Conservation (phyloP, 2,329 filamentous ascomycete genomes). For the Aspergillus flavus region DNA sequence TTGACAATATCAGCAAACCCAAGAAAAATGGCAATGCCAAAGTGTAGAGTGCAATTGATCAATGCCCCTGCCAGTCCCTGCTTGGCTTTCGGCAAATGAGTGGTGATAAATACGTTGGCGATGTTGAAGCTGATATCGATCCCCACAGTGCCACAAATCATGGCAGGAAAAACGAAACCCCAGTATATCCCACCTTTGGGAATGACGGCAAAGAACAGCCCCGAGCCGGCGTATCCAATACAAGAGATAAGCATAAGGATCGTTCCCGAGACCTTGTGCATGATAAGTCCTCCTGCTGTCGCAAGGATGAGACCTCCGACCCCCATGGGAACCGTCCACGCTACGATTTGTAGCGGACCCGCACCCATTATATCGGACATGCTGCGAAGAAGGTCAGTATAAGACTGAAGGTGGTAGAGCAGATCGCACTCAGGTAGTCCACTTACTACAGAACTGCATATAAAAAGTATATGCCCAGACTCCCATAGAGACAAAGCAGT, state of each 20-base stretch:
- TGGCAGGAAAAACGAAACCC: slow-evolving; percentile 70
- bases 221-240: slow-evolving; percentile 60
- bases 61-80: slow-evolving; percentile 74
- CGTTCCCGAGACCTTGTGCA: slow-evolving; percentile 67
- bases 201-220: slow-evolving; percentile 66
- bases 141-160: slow-evolving; percentile 67
- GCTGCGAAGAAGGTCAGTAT: slow-evolving; percentile 38
- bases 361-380: slow-evolving; percentile 63
- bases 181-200: slow-evolving; percentile 65
- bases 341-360: slow-evolving; percentile 64
- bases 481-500: slow-evolving; percentile 69
- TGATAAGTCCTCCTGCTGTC: slow-evolving; percentile 64
- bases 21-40: slow-evolving; percentile 72
- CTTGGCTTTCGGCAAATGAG: slow-evolving; percentile 64
- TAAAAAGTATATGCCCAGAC: slow-evolving; percentile 68
- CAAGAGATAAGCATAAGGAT: slow-evolving; percentile 65
- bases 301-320: slow-evolving; percentile 69
- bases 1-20: slow-evolving; percentile 68
- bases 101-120: slow-evolving; percentile 76
- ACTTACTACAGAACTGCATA: slow-evolving; percentile 70
- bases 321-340: slow-evolving; percentile 70
- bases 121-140: slow-evolving; percentile 77
- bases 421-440: too few species aligned
- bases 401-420: not conserved
- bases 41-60: slow-evolving; percentile 70